Evolutionary conservation across 1,139 yeast genomes (phyloP), one percentile per base, ranked within the genome.

Genomic region (Lodderomyces margitis): DNA sequence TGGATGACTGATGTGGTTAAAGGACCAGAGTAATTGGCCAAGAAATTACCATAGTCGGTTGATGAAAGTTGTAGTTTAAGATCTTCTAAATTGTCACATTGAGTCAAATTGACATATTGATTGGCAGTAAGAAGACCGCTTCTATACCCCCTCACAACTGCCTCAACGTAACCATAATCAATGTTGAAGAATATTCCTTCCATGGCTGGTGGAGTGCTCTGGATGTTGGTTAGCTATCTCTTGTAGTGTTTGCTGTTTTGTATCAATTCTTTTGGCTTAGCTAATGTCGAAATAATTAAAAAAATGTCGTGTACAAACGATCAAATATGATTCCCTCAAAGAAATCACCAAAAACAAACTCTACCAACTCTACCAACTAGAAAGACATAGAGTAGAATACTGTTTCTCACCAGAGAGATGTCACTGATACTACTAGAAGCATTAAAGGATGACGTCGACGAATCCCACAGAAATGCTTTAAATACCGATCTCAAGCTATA

Each of bases 11-110:
- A 76, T 1, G 98, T 92, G 40, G 95, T 75, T 44, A 91, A 69
- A 15, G 94, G 87, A 2, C 91, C 81, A 8, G 92, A 82, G 38
- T 87, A 84, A 50, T 88, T 86, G 21, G 95, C 76, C 50, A 94
- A 70, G 57, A 91, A 88, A 65, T 85, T 87, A 36, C 97, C 96
- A 64, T 94, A 94, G 58, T 92, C 98, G 5, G 98, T 91, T 27
- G 97, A 88, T 3, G 96, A 85, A 46, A 94, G 75, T 68, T 94
- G 98, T 46, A 94, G 73, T 66, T 89, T 92, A 57, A 94, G 74
- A 66, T 94, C 99, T 43, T 92, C 98, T 50, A 94, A 74, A 36
- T 87, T 81, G 57, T 92, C 98, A 68, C 98, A 94, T 63, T 94
- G 99, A 9, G 98, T 87, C 59, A 94, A 70, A 66, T 92, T 92